phyloP scores from a whole-genome alignment of 495 filamentous ascomycete species.

The Pseudotulostoma volvatum region DNA sequence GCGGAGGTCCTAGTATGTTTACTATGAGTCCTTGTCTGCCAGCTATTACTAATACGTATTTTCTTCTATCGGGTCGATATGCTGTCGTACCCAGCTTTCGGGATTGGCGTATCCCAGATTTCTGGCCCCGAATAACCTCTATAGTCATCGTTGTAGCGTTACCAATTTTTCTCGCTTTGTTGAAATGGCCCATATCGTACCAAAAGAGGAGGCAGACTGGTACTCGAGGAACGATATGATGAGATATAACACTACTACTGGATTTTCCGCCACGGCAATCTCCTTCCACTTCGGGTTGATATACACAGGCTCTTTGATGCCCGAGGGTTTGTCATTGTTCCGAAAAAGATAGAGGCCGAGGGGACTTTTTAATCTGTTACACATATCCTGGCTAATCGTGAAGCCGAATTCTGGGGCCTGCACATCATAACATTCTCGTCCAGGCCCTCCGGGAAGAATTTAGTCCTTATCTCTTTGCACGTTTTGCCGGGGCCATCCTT shows the following conservation, averaged over 20 bases:
- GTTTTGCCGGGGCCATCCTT: constrained; percentile 7
- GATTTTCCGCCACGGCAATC: background rate
- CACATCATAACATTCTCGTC: background rate
- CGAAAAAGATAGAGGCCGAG: too few relatives aligned
- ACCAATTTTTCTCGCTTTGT: background rate
- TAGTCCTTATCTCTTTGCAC: constrained; percentile 4
- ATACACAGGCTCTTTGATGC: background rate
- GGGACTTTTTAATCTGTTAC: background rate
- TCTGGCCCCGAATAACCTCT: background rate
- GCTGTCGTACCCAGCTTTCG: constrained; percentile 6
- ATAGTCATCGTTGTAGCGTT: background rate
- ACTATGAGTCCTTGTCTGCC: background rate
- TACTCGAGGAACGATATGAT: background rate
- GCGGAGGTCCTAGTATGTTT: background rate
- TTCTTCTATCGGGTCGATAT: constrained; percentile 1
- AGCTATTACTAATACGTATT: background rate
- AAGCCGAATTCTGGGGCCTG: too few relatives aligned
- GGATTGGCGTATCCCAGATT: constrained; percentile 6
- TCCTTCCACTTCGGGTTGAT: background rate
- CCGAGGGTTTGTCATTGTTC: background rate
- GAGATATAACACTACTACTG: background rate
- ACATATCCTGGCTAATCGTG: constrained; percentile 2
- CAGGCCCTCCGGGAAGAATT: background rate
- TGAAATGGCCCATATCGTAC: background rate
- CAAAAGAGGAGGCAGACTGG: background rate